Base-by-base conservation (phyloP, 352 stramenopile species). In the Phytophthora fragariae region DNA sequence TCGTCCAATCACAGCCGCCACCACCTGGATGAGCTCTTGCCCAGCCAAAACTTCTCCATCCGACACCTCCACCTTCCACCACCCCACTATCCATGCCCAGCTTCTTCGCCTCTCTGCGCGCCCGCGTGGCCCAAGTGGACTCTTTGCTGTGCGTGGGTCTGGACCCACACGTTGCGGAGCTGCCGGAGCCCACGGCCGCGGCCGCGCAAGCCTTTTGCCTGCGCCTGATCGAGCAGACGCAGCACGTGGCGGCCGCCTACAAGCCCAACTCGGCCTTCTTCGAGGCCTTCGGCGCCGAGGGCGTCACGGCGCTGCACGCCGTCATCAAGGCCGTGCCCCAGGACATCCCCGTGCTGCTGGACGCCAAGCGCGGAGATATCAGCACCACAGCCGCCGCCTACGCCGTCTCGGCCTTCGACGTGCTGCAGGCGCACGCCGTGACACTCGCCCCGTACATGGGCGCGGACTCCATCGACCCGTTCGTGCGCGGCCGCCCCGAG, bases 211-310 rank as follows among this genome's bases (percentile, higher is more conserved):
- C 77, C 27, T 99, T 99, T 83, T 99, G 97, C 83, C 84, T 97
- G 50, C 88, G 81, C 33, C 84, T 99, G 52, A 99, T 99, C 68
- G 88, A 98, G 55, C 89, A 96, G 57, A 99, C 98, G 15, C 83
- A 97, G 49, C 84, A 96, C 21, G 88, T 98, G 49, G 96, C 97
- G 2, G 95, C 96, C 10, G 94, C 91, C 41, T 99, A 99, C 92
- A 99, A 99, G 82, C 98, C 98, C 31, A 99, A 99, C 84, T 96
- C 97, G 62, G 98, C 98, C 6, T 99, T 99, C 82, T 99, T 99
- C 76, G 98, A 99, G 65, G 88, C 86, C 14, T 96, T 96, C 60
- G 91, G 90, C 37, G 81, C 85, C 10, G 91, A 96, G 41, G 98
- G 98, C 55, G 82, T 97, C 62, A 77, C 80, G 7, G 97, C 96